Evolutionary conservation across 805 yeast species (phyloP), one percentile per base, ranked within the genome.

Genomic region (Allodekkera sacchari): DNA sequence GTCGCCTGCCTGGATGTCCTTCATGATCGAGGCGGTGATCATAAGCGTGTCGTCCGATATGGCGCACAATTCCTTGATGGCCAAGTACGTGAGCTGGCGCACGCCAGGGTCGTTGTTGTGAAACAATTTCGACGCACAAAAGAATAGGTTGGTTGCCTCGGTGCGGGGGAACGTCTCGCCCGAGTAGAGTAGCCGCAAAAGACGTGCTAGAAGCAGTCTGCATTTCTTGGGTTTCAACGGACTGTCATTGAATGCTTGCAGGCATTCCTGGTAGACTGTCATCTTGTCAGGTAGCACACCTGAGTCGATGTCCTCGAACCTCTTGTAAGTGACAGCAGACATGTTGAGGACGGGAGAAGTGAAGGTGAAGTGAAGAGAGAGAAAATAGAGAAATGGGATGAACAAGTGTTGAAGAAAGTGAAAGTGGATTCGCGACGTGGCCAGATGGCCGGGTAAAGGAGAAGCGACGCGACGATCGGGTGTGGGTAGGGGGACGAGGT

Each of bases 1-100:
- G 37, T 84, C 94, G 35, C 89, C 89, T 43, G 77, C 79, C 61
- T 94, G 96, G 33, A 92, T 84, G 61, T 92, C 98, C 61, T 88
- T 88, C 96, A 92, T 92, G 52, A 92, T 88, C 18, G 95, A 87
- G 3, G 96, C 84, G 18, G 98, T 92, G 18, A 89, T 96, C 97
- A 92, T 92, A 57, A 92, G 71, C 35, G 87, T 85, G 58, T 92
- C 96, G 45, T 84, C 83, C 14, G 96, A 84, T 41, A 81, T 72
- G 13, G 78, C 61, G 30, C 89, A 74, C 41, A 92, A 71, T 57
- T 89, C 96, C 63, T 92, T 92, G 58, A 89, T 87, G 11, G 96
- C 89, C 55, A 92, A 66, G 52, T 89, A 92, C 12, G 89, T 95
- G 64, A 83, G 72, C 62, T 92, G 98, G 59, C 98, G 80, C 53